Conservation (phyloP, 2,329 filamentous ascomycete species). For the Fusarium torulosum region DNA sequence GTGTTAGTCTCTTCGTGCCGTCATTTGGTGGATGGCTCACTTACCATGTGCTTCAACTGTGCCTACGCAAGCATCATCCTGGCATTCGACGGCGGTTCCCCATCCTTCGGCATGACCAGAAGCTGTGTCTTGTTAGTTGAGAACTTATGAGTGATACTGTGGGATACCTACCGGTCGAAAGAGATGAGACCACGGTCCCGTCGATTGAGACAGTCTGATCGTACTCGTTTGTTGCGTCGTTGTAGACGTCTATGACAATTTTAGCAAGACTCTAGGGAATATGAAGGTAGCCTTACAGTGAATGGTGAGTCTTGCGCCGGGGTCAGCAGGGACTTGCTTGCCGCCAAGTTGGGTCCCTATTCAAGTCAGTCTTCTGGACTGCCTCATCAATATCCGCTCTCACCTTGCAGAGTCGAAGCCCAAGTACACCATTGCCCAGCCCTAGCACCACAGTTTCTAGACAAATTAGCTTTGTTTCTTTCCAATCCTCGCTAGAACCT, state of each 20-base stretch:
- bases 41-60: slow-evolving; percentile 22
- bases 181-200: slow-evolving; percentile 16
- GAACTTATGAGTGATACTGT: rapidly evolving
- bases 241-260: slow-evolving; percentile 16
- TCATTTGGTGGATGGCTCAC: background rate
- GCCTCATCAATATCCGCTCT: rapidly evolving
- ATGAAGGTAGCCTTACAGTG: slow-evolving; percentile 5
- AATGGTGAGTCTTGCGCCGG: slow-evolving; percentile 25
- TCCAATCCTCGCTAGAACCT: background rate
- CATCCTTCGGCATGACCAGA: slow-evolving; percentile 32
- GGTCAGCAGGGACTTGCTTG: slow-evolving; percentile 24
- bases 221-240: slow-evolving; percentile 31
- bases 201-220: slow-evolving; percentile 28
- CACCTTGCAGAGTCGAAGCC: slow-evolving; percentile 33
- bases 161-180: slow-evolving; percentile 17
- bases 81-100: slow-evolving; percentile 38
- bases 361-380: background rate
- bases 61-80: slow-evolving; percentile 34
- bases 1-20: background rate
- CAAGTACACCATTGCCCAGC: slow-evolving; percentile 36
- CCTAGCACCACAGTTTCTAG: slow-evolving; percentile 28
- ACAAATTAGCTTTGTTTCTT: background rate
- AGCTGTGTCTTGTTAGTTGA: background rate
- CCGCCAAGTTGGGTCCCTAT: slow-evolving; percentile 26
- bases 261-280: background rate